phyloP scores from a whole-genome alignment of 768 basidiomycete genomes.

The Xerocomellus amylosporus region DNA sequence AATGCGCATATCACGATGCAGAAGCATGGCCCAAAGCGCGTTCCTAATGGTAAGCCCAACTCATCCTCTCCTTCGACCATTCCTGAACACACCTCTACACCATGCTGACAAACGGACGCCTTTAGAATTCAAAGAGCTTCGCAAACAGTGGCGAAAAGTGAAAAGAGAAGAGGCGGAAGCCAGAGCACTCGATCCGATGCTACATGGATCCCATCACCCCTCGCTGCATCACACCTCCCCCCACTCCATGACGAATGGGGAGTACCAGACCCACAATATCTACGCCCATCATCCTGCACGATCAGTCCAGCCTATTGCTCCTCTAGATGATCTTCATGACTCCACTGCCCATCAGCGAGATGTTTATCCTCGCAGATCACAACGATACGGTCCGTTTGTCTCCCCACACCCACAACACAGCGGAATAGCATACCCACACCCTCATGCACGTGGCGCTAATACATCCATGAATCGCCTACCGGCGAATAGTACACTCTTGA shows the following conservation, averaged over 20 bases:
- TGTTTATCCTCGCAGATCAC: conserved; percentile 25
- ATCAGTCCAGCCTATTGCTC: conserved; percentile 8
- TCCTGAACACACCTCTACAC: background rate
- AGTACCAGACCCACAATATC: conserved; percentile 21
- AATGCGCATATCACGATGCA: conserved; percentile 99
- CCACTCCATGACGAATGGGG: conserved; percentile 27
- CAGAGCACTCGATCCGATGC: conserved; percentile 16
- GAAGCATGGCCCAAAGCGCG: conserved; percentile 87
- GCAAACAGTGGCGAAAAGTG: conserved; percentile 92
- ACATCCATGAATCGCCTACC: conserved; percentile 46
- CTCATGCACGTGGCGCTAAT: conserved; percentile 26
- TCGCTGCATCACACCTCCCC: conserved; percentile 23
- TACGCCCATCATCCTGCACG: conserved; percentile 27
- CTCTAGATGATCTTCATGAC: conserved; percentile 23
- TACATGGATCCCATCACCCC: conserved; percentile 16
- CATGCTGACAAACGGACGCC: conserved; percentile 8
- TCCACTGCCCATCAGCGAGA: conserved; percentile 14
- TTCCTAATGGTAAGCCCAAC: conserved; percentile 71
- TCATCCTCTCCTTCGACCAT: background rate
- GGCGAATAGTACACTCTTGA: conserved; percentile 65
- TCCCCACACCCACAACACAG: conserved; percentile 18
- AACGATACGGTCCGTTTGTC: conserved; percentile 25
- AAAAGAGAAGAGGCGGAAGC: conserved; percentile 70
- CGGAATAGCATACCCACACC: conserved; percentile 18
- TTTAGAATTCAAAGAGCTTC: conserved; percentile 95